Evolutionary conservation across 2,329 filamentous ascomycete genomes (phyloP).

Genomic region (Exophiala aquamarina): DNA sequence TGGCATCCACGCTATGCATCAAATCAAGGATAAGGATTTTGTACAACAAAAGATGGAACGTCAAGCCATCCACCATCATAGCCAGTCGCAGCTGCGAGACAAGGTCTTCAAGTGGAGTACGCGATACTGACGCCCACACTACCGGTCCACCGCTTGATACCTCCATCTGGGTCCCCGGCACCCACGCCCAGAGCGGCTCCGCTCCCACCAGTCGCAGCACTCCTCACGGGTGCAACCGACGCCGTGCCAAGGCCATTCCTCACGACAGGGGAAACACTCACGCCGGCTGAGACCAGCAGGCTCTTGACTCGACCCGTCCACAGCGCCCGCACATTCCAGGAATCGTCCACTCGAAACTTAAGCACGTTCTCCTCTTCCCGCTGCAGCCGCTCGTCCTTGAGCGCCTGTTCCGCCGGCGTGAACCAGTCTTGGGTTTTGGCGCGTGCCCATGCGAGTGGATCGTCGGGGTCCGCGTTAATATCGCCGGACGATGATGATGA

Average conservation of each 20-base stretch:
- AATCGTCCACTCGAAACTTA: conserved; percentile 87
- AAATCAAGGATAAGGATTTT: not conserved
- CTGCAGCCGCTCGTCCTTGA: conserved; percentile 54
- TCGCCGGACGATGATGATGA: too few relatives aligned
- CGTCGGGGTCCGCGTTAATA: conserved; percentile 47
- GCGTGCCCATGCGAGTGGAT: conserved; percentile 46
- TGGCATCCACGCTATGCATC: conserved; percentile 2
- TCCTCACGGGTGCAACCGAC: not conserved
- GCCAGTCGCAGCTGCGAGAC: too few relatives aligned
- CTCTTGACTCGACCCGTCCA: conserved; percentile 96
- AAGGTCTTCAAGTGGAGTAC: conserved; percentile 26
- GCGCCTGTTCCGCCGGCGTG: conserved; percentile 33
- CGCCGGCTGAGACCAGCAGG: conserved; percentile 85
- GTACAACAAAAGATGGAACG: too few relatives aligned
- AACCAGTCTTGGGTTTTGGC: conserved; percentile 36
- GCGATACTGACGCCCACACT: conserved; percentile 27
- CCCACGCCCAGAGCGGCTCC: too few relatives aligned
- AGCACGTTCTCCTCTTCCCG: conserved; percentile 80
- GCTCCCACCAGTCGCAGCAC: conserved; percentile 4
- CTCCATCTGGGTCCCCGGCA: not conserved
- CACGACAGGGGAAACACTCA: conserved; percentile 66
- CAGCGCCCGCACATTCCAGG: conserved; percentile 77
- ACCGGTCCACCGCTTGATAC: conserved; percentile 26
- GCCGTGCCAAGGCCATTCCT: conserved; percentile 1
- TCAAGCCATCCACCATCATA: too few relatives aligned